Conservation (phyloP, 106 monocot genomes). For the Chionographis japonica region DNA sequence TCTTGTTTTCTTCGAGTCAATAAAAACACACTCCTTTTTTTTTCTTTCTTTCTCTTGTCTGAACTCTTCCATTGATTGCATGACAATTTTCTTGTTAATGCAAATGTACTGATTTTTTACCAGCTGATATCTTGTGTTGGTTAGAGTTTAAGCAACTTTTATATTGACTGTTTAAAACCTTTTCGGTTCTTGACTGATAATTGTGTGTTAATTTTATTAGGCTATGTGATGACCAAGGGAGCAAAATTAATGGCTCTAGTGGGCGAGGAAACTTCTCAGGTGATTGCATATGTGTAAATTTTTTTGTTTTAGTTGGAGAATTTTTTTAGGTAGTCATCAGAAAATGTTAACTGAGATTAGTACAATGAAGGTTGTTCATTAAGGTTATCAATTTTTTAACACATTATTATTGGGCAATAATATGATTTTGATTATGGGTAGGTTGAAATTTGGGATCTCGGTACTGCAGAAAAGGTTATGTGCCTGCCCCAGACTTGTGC, state of each 20-base stretch:
- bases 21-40: too few relatives aligned
- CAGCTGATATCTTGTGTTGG: too few relatives aligned
- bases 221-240: slow-evolving; percentile 1
- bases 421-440: slow-evolving; percentile 17
- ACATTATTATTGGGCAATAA: background rate
- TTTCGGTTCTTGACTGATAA: background rate
- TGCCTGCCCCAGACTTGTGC: slow-evolving; percentile 38
- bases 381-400: slow-evolving; percentile 6
- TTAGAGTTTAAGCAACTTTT: too few relatives aligned
- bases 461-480: slow-evolving; percentile 41
- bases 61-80: too few relatives aligned
- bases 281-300: slow-evolving; percentile 8
- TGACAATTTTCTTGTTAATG: too few relatives aligned
- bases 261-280: slow-evolving; percentile 77
- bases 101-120: too few relatives aligned
- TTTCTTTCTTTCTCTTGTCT: too few relatives aligned
- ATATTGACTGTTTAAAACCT: too few relatives aligned
- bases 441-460: slow-evolving; percentile 88
- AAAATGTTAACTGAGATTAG: slow-evolving; percentile 1
- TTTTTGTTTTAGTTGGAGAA: background rate
- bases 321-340: background rate
- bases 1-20: too few relatives aligned
- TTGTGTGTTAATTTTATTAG: slow-evolving; percentile 15
- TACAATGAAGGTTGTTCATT: background rate
- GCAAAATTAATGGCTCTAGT: slow-evolving; percentile 59